These are phyloP conservation scores for Blumeriella jaapii DNA, from an alignment of 2,329 filamentous ascomycete genomes.

Conservation along the genomic window DNA sequence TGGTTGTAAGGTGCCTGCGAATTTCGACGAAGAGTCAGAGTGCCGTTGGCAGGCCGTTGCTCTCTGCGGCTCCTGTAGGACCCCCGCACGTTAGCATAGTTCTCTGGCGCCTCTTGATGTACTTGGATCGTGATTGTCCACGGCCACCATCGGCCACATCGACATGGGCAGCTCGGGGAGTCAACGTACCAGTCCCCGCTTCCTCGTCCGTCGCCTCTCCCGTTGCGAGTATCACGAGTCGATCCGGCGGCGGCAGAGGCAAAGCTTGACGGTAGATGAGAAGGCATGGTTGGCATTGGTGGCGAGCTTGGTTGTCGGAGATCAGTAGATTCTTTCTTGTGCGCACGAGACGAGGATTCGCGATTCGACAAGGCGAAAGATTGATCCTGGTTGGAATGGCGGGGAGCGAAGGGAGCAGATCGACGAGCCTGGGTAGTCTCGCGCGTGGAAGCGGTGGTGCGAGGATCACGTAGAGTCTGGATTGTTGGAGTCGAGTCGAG, in stretches of 20 bases:
- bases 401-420: background rate
- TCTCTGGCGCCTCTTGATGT: background rate
- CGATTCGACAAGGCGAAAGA: constrained; percentile 10
- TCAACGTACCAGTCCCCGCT: constrained; percentile 62
- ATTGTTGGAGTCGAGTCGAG: background rate
- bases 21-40: constrained; percentile 51
- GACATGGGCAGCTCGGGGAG: no score
- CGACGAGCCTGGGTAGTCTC: background rate
- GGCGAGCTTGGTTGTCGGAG: constrained; percentile 8
- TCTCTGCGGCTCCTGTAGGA: constrained; percentile 43
- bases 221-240: constrained; percentile 47
- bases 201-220: constrained; percentile 44
- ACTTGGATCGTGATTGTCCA: background rate
- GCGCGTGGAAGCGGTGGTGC: constrained; percentile 1
- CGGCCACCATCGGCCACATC: background rate
- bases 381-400: background rate
- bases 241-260: constrained; percentile 66
- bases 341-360: constrained; percentile 3
- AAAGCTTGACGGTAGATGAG: constrained; percentile 72
- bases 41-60: constrained; percentile 48
- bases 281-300: constrained; percentile 42
- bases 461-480: constrained; percentile 3
- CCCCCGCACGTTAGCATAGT: background rate
- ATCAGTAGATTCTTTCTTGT: constrained; percentile 8
- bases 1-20: constrained; percentile 44